These are phyloP conservation scores for Solanum hybrid DNA, from an alignment of 305 asterid species.

Conservation along the genomic window DNA sequence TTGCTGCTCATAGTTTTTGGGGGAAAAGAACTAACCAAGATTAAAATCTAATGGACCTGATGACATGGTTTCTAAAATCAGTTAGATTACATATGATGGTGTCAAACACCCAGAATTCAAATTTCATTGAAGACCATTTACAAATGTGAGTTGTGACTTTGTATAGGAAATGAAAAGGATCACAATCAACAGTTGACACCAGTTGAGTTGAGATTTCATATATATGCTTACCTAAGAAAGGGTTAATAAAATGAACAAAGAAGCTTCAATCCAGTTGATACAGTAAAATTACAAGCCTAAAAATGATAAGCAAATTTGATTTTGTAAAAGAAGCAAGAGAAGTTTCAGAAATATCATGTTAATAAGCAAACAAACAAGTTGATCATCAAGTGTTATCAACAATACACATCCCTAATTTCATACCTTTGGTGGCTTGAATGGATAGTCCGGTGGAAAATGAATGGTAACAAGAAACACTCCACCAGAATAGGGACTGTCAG, in stretches of 20 bases:
- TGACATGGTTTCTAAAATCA: neutral
- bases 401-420: neutral
- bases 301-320: neutral
- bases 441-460: slow-evolving; percentile 78
- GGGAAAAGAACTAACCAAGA: neutral
- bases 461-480: slow-evolving; percentile 61
- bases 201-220: neutral
- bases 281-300: neutral
- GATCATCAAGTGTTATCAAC: neutral
- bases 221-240: neutral
- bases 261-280: neutral
- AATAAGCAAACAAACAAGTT: neutral
- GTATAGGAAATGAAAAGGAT: neutral
- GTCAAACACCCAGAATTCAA: neutral
- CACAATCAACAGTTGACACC: neutral
- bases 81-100: neutral
- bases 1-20: neutral
- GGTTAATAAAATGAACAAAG: neutral
- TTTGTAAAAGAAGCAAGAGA: neutral
- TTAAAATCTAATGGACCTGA: neutral
- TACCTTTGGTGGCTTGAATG: slow-evolving; percentile 83
- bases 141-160: neutral
- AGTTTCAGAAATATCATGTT: neutral
- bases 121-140: neutral
- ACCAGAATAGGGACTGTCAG: slow-evolving; percentile 67